Base-by-base conservation (phyloP, 495 filamentous ascomycete species). In the Thermochaetoides thermophila region DNA sequence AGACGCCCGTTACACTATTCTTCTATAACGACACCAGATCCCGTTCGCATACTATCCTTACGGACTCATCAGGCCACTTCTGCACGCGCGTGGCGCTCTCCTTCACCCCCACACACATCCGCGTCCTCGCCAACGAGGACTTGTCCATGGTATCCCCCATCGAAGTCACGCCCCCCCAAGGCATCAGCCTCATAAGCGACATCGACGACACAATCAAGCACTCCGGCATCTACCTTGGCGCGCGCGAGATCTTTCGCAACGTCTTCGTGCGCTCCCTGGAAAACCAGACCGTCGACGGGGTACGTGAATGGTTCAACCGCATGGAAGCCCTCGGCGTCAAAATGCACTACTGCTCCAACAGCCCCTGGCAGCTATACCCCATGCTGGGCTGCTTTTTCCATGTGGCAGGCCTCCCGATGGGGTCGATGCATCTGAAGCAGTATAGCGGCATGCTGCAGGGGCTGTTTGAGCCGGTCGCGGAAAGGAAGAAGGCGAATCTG, bases 191-290 rank as follows among this genome's bases (percentile, higher is more conserved):
- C 33, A 95, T 99, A 47, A 95, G 84, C 49, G 89, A 99, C 45
- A 86, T 99, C 38, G 89, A 99, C 48, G 89, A 99, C 54, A 99
- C 89, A 0, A 79, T 99, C 38, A 99, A 99, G 50, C 83, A 84
- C 44, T 95, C 91, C 2, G 89, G 81, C 10, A 89, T 99, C 42
- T 63, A 69, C 5, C 68, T 71, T 39, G 89, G 91, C 0, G 76
- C 87, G 0, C 78, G 81, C 25, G 89, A 99, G 52, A 92, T 95
- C 31, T 96, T 95, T 48, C 72, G 86, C 15, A 96, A 96, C 51
- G 83, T 84, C 0, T 96, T 99, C 46, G 76, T 91, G 29, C 77
- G 85, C 10, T 85, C 94, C 11, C 57, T 96, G 7, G 61, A 50
- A 0, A 83, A 91, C 44, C 55, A 95, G 23, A 83, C 73, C 0